phyloP scores from a whole-genome alignment of 768 basidiomycete genomes.

The Cystobasidium ongulense region DNA sequence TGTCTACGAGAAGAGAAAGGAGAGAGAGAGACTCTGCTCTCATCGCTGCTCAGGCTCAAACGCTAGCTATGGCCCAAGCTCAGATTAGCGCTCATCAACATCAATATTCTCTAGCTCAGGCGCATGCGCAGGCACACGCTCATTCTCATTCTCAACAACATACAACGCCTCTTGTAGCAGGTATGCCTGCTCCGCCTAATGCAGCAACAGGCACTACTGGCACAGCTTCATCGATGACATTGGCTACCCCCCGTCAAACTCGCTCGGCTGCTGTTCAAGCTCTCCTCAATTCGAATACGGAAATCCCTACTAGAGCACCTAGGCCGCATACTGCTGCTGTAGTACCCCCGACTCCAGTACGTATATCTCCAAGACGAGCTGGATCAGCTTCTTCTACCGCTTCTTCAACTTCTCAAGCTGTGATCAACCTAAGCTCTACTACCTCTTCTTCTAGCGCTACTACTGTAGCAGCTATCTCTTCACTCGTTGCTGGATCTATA shows the following conservation, averaged over 20 bases:
- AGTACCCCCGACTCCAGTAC: not conserved
- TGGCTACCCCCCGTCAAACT: not conserved
- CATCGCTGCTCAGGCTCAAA: not conserved
- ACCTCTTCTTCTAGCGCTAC: conserved; percentile 4
- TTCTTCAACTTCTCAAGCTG: not conserved
- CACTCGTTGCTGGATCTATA: not conserved
- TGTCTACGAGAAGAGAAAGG: not conserved
- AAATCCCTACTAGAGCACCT: conserved; percentile 15
- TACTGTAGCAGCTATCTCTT: not conserved
- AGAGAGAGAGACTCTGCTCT: not conserved
- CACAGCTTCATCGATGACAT: not conserved
- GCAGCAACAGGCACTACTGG: not conserved
- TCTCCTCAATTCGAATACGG: not conserved
- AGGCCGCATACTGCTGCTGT: not conserved
- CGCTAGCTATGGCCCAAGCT: not conserved
- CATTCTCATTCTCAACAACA: not conserved
- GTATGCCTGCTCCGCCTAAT: not conserved
- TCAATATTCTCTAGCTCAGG: not conserved
- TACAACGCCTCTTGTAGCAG: not conserved
- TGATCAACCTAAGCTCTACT: not conserved
- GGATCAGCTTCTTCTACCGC: not conserved
- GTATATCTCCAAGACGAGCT: not conserved
- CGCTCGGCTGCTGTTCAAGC: not conserved
- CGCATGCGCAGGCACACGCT: not conserved
- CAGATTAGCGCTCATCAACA: not conserved